Conservation (phyloP, 805 yeast genomes). For the Lachancea dasiensis region DNA sequence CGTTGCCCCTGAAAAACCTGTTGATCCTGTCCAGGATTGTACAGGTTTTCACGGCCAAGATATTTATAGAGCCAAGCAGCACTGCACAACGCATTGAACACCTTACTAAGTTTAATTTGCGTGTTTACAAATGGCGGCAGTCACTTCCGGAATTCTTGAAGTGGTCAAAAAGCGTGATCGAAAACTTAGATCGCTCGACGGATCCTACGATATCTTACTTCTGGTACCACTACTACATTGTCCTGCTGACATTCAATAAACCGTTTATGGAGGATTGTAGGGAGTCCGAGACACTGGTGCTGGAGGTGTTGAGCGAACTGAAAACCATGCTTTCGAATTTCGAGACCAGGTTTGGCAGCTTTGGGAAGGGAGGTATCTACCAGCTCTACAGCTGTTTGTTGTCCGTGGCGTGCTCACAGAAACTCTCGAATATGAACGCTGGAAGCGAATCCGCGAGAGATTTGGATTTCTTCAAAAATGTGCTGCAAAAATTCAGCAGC, state of each 20-base stretch:
- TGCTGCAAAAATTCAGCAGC: slow-evolving; percentile 15
- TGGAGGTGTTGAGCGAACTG: slow-evolving; percentile 28
- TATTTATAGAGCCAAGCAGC: slow-evolving; percentile 31
- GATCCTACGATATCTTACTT: slow-evolving; percentile 51
- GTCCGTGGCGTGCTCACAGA: slow-evolving; percentile 27
- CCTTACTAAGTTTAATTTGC: slow-evolving; percentile 40
- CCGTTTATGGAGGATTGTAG: slow-evolving; percentile 46
- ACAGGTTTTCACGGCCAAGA: slow-evolving; percentile 32
- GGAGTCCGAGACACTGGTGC: slow-evolving; percentile 25
- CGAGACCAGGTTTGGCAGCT: slow-evolving; percentile 18
- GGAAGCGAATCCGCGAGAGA: slow-evolving; percentile 11
- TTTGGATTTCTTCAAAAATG: slow-evolving; percentile 21
- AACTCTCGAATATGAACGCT: slow-evolving; percentile 17
- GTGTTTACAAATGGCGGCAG: slow-evolving; percentile 47
- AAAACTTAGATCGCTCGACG: slow-evolving; percentile 36
- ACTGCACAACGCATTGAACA: slow-evolving; percentile 34
- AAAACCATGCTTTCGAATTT: slow-evolving; percentile 27
- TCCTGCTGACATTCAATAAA: slow-evolving; percentile 51
- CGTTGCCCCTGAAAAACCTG: slow-evolving; percentile 38
- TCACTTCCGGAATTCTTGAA: slow-evolving; percentile 42
- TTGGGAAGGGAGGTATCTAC: slow-evolving; percentile 24
- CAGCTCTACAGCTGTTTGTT: slow-evolving; percentile 32
- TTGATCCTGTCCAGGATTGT: slow-evolving; percentile 38
- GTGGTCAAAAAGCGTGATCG: slow-evolving; percentile 43
- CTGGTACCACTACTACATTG: slow-evolving; percentile 52